Evolutionary conservation across 768 basidiomycete genomes (phyloP), one percentile per base, ranked within the genome.

Genomic region (Pisolithus microcarpus): DNA sequence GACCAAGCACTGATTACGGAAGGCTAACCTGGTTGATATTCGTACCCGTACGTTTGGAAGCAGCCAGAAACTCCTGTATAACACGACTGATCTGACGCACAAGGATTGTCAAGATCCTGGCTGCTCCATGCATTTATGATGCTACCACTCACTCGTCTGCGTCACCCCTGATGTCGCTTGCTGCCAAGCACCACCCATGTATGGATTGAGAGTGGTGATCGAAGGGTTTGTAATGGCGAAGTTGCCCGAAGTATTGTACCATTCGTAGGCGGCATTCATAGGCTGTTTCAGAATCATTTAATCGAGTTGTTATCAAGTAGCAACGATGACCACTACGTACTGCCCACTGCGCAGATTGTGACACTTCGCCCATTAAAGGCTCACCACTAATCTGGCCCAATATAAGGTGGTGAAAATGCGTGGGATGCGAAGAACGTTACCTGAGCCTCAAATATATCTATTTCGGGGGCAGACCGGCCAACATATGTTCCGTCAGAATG

Each of bases 361-460:
- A 93, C 16, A 93, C 89, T 56, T 81, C 72, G 7, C 80, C 82
- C 10, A 52, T 16, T 70, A 63, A 52, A 13, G 70, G 64, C 11
- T 70, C 58, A 3, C 65, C 64, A 7, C 70, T 63, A 26, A 69
- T n/a, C 69, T 72, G 31, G 31, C 64, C 67, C 50, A 51, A 44
- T 48, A 51, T 10, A 43, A 53, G 18, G 45, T 43, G 28, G 23
- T 50, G 28, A 16, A n/a, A 15, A 19, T 26, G 24, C 13, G 36
- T 46, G 2, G 39, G 50, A 49, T 5, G 36, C 37, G 31, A 38
- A 7, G 21, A 16, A 38, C 48, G 64, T 67, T 51, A 82, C 85
- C 68, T 84, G 82, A 7, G 91, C 86, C 71, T 94, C 92, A 61
- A 94, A 83, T 26, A 92, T 73, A 73, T 95, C 92, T 38, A 95